Conservation (phyloP, 805 yeast genomes). For the Pichia cephalocereana region DNA sequence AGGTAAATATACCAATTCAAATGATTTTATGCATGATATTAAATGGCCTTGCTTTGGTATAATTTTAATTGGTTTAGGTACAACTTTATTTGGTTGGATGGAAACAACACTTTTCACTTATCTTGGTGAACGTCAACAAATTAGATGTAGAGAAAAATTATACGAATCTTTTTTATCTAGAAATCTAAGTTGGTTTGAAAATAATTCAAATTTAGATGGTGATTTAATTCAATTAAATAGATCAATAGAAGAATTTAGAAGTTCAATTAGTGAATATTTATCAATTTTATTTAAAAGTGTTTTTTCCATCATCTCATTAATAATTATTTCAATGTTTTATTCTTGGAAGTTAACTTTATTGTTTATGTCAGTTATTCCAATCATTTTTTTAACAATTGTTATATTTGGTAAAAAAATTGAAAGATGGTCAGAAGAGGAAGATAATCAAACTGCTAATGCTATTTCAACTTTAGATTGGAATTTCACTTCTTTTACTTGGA, state of each 20-base stretch:
- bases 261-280: constrained; percentile 57
- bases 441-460: constrained; percentile 42
- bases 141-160: constrained; percentile 41
- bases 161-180: constrained; percentile 36
- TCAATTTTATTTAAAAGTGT: constrained; percentile 47
- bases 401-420: constrained; percentile 44
- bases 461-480: constrained; percentile 66
- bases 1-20: constrained; percentile 24
- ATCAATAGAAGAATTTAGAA: constrained; percentile 63
- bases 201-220: constrained; percentile 49
- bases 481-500: constrained; percentile 46
- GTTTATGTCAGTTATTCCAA: constrained; percentile 65
- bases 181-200: constrained; percentile 56
- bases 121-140: constrained; percentile 64
- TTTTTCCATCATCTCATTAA: constrained; percentile 44
- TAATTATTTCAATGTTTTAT: constrained; percentile 58
- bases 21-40: constrained; percentile 29
- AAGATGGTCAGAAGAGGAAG: constrained; percentile 45
- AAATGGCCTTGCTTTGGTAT: constrained; percentile 29
- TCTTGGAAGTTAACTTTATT: constrained; percentile 84
- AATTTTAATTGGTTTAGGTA: constrained; percentile 37
- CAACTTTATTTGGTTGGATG: constrained; percentile 39
- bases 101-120: constrained; percentile 55
- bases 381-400: constrained; percentile 43
- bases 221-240: constrained; percentile 56